A percentile compares a stretch with the other conserved stretches of the same genome.
These are phyloP conservation scores for Pichia sp. DNA, from an alignment of 1,139 yeast genomes.

Conservation along the genomic window DNA sequence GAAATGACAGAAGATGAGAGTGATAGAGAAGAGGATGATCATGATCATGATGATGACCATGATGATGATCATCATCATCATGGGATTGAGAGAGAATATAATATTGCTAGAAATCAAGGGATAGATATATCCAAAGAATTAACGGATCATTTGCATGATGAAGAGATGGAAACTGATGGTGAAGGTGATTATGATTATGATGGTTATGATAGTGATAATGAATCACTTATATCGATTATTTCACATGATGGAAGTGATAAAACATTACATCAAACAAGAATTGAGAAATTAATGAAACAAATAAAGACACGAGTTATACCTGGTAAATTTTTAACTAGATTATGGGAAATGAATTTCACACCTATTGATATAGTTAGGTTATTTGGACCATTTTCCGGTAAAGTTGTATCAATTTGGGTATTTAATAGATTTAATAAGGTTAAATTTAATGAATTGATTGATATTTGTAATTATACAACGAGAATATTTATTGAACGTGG, in stretches of 20 bases:
- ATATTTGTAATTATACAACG: slow-evolving; percentile 39
- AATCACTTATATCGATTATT: slow-evolving; percentile 14
- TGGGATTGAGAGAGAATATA: slow-evolving; percentile 9
- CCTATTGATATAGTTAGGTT: slow-evolving; percentile 39
- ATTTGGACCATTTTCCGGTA: slow-evolving; percentile 46
- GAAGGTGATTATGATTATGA: slow-evolving; percentile 7
- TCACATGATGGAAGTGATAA: slow-evolving; percentile 4
- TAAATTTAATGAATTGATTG: slow-evolving; percentile 34
- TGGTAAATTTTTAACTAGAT: slow-evolving; percentile 28
- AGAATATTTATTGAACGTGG: slow-evolving; percentile 36
- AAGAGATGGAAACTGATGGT: slow-evolving; percentile 9
- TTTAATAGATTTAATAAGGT: slow-evolving; percentile 40
- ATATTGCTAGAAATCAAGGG: slow-evolving; percentile 21
- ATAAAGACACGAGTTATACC: slow-evolving; percentile 33
- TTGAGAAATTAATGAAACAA: slow-evolving; percentile 13
- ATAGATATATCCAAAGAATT: slow-evolving; percentile 23
- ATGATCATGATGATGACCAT: slow-evolving; percentile 19
- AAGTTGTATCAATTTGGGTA: slow-evolving; percentile 38
- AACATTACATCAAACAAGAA: slow-evolving; percentile 7
- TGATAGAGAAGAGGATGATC: neutral
- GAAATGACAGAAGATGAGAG: slow-evolving; percentile 34
- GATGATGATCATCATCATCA: slow-evolving; percentile 21
- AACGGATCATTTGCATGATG: slow-evolving; percentile 16
- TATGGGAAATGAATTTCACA: slow-evolving; percentile 42
- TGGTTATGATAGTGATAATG: slow-evolving; percentile 9